These are phyloP conservation scores for Triangularia verruculosa DNA, from an alignment of 2,329 filamentous ascomycete species.

Conservation along the genomic window DNA sequence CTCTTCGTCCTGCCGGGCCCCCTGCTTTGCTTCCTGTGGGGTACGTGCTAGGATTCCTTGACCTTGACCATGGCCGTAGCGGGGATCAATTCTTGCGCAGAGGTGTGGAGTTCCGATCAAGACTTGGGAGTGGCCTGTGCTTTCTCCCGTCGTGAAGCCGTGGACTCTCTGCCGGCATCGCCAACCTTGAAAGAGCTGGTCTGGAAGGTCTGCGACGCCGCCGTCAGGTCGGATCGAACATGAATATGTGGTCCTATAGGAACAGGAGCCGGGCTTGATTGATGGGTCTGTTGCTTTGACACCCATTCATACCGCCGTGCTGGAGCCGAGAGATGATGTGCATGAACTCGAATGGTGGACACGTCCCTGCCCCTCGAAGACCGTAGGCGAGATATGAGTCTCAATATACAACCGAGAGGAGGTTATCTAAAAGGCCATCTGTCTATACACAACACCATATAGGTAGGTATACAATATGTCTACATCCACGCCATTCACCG, in stretches of 20 bases:
- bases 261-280: neutral
- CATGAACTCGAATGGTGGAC: neutral
- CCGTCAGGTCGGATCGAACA: neutral
- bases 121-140: neutral
- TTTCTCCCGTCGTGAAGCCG: too few relatives aligned
- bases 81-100: constrained; percentile 7
- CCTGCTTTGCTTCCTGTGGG: neutral
- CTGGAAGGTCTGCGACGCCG: neutral
- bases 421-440: neutral
- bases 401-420: neutral
- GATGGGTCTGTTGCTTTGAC: neutral
- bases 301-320: neutral
- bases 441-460: neutral
- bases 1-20: neutral
- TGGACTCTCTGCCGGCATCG: neutral
- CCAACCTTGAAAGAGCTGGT: neutral
- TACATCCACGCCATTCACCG: neutral
- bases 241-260: neutral
- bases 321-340: neutral
- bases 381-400: neutral
- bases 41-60: neutral
- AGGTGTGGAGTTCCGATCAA: neutral
- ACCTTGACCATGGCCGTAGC: neutral
- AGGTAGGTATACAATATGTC: neutral
- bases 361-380: neutral